Base-by-base conservation (phyloP, 306 rosid species). In the Begonia masoniana region DNA sequence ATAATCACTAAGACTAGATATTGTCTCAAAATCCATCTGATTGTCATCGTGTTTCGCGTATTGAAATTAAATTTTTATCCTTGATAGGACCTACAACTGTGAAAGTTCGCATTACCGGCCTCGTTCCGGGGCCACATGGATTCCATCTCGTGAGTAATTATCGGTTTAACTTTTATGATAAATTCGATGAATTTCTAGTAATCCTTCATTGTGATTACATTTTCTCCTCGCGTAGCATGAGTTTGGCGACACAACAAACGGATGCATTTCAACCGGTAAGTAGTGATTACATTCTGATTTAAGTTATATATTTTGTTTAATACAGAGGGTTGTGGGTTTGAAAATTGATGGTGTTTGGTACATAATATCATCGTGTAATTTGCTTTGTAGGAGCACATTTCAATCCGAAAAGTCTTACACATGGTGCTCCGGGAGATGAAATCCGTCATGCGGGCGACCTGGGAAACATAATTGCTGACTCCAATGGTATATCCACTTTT, bases 391-490 rank as follows among this genome's bases (percentile, higher is more conserved):
- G 97, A 80, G 50, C 97, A 47, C 97, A 85, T 78, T 85, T 89
- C 69, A 88, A 88, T 68, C 97, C 97, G 13, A 62, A 78, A 10
- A 58, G 59, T 0, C 1, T 66, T 63, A 85, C 95, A 54, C 97
- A 89, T 21, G 97, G 97, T 60, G 95, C 95, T 80, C 97, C 95
- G 64, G 87, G 68, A 57, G 94, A 85, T 67, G 83, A 82, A 72
- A 12, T 76, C 62, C 95, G 97, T 56, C 97, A 89, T 84, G 97
- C 97, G 95, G 97, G 95, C 70, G 96, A 87, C 88, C 96, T 83
- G 94, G 96, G 96, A 87, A 87, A 87, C 96, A 83, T 87, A 74
- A 50, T 76, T 74, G 96, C 94, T 57, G 74, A 78, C 68, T 84
- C 86, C 0, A 71, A 78, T 48, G 89, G 96, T 83, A 74, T 53